These are phyloP conservation scores for Zea luxurians DNA, from an alignment of 176 grass and related monocot genomes.

Conservation along the genomic window DNA sequence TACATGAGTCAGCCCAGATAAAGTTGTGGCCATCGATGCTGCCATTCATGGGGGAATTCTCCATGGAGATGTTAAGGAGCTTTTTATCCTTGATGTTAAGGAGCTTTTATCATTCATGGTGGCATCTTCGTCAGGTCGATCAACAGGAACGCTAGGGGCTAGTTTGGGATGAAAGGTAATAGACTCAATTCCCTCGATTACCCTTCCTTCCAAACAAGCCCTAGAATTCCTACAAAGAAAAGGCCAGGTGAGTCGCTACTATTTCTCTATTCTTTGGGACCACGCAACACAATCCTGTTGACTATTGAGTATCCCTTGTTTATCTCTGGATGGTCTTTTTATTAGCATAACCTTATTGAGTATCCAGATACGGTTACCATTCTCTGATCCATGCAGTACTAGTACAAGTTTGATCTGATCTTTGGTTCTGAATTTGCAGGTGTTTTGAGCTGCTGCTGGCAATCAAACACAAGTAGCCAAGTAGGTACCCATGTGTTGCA, in stretches of 20 bases:
- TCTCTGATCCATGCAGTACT: not conserved
- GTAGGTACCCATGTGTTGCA: constrained; percentile 31
- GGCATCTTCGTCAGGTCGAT: constrained; percentile 31
- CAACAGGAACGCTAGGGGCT: constrained; percentile 12
- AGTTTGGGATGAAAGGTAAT: no score
- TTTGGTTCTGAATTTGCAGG: not conserved
- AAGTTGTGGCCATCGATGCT: constrained; percentile 19
- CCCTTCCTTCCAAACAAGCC: no score
- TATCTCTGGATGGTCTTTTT: not conserved
- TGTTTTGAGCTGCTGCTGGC: constrained; percentile 34
- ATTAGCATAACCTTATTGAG: not conserved
- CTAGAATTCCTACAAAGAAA: constrained; percentile 31
- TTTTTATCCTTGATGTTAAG: constrained; percentile 25
- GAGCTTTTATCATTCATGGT: no score
- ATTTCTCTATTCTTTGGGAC: not conserved
- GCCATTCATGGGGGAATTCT: constrained; percentile 28
- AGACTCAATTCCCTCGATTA: no score
- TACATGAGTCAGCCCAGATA: constrained; percentile 21
- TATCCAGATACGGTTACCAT: not conserved
- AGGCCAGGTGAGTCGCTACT: constrained; percentile 8
- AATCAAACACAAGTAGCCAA: constrained; percentile 37
- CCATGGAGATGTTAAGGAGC: constrained; percentile 22
- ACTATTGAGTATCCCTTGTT: no score
- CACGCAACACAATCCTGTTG: not conserved
- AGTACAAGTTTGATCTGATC: not conserved